A percentile compares a stretch with the other conserved stretches of the same genome.
These are phyloP conservation scores for Stephania cephalantha DNA, from an alignment of 164 flowering plant species.

Conservation along the genomic window DNA sequence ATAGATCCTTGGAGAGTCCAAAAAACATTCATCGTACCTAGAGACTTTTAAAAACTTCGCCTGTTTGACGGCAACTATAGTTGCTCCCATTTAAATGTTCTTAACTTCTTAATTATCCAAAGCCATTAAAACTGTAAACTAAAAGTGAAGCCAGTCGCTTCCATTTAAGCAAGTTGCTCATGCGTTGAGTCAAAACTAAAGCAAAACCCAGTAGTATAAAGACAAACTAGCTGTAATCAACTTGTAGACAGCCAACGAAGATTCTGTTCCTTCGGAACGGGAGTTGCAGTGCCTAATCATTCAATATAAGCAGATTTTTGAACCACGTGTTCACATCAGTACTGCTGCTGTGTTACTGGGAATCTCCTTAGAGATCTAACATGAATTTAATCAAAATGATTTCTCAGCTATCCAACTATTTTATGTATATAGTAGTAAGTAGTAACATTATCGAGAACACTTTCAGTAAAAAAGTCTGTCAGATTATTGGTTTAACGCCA, in stretches of 20 bases:
- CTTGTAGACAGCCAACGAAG: background rate
- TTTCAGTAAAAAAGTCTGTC: conserved; percentile 4
- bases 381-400: background rate
- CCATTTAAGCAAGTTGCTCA: conserved; percentile 6
- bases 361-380: conserved; percentile 6
- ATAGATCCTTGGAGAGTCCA: background rate
- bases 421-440: background rate
- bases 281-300: background rate
- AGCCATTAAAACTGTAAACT: background rate
- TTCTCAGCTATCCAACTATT: conserved; percentile 8
- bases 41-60: background rate
- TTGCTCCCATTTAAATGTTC: background rate
- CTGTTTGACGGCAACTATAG: background rate
- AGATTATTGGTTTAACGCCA: conserved; percentile 9
- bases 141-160: background rate
- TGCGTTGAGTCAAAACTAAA: conserved; percentile 8
- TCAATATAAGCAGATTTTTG: background rate
- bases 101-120: background rate
- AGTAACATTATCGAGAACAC: background rate
- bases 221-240: conserved; percentile 17
- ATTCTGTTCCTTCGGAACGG: conserved; percentile 1
- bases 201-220: conserved; percentile 14
- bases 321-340: background rate
- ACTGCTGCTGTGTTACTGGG: background rate
- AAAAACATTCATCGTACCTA: background rate